Conservation (phyloP, 331 rosid genomes). For the Quercus tomentella region DNA sequence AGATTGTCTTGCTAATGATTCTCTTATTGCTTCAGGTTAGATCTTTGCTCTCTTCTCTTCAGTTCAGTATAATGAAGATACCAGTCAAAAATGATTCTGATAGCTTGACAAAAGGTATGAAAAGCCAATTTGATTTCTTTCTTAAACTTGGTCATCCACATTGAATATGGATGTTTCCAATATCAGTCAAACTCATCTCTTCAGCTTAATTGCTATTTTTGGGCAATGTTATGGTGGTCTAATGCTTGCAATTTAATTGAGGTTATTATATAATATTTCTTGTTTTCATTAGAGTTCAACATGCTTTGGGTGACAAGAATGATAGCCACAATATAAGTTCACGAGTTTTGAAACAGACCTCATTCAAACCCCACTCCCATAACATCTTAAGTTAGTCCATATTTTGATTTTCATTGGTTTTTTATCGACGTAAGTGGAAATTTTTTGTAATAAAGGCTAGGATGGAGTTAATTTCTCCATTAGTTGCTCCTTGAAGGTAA, state of each 20-base stretch:
- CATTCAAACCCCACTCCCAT: not conserved
- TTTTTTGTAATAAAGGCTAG: not conserved
- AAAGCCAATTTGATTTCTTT: constrained; percentile 15
- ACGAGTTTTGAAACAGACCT: not conserved
- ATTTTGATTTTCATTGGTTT: not conserved
- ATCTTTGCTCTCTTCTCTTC: constrained; percentile 63
- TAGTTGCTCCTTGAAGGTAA: not conserved
- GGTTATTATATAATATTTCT: not conserved
- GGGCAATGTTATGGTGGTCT: not conserved
- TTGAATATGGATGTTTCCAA: not conserved
- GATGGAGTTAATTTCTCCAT: not conserved
- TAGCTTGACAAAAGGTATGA: constrained; percentile 61
- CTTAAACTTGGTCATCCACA: not conserved
- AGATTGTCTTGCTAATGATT: constrained; percentile 9
- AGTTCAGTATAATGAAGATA: constrained; percentile 66
- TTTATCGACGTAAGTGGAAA: not conserved
- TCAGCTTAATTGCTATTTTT: not conserved
- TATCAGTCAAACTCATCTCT: too few species aligned
- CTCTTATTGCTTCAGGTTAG: constrained; percentile 52
- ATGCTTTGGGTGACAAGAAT: not conserved
- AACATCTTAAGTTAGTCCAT: not conserved
- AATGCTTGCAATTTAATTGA: not conserved
- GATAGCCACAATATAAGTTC: too few species aligned
- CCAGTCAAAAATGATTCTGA: constrained; percentile 69
- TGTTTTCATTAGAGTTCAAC: not conserved